phyloP scores from a whole-genome alignment of 805 yeast species.

The Candida vartiovaarae region DNA sequence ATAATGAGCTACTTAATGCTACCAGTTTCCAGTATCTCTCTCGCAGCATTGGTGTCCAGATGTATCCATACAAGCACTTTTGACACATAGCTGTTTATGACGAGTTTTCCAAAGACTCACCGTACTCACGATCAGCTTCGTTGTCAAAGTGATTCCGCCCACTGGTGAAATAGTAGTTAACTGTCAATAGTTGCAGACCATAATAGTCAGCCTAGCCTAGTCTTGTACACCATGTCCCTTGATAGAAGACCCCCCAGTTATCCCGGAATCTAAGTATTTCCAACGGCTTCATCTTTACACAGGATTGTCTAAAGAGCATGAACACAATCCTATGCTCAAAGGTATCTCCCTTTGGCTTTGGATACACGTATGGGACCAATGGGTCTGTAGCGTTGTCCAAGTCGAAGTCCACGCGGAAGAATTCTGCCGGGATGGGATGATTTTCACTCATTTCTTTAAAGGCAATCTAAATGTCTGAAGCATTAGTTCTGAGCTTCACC shows the following conservation, averaged over 20 bases:
- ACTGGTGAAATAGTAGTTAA: constrained; percentile 12
- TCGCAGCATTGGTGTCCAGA: not conserved
- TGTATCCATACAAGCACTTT: too few species aligned
- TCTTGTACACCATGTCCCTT: constrained; percentile 15
- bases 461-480: constrained; percentile 1
- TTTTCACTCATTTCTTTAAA: not conserved
- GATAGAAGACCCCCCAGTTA: constrained; percentile 20
- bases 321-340: constrained; percentile 15
- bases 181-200: constrained; percentile 14
- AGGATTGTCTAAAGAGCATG: constrained; percentile 16
- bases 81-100: too few species aligned
- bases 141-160: not conserved
- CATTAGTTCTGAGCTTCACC: constrained; percentile 11
- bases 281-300: constrained; percentile 10
- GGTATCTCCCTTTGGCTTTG: constrained; percentile 11
- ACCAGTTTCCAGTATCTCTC: too few species aligned
- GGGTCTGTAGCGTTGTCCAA: constrained; percentile 3
- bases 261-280: constrained; percentile 14
- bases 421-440: not conserved
- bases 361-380: constrained; percentile 11
- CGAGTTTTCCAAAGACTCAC: too few species aligned
- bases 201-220: constrained; percentile 16
- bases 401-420: constrained; percentile 7
- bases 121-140: not conserved
- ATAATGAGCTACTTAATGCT: too few species aligned